A percentile compares a stretch with the other conserved stretches of the same genome.
phyloP scores from a whole-genome alignment of 768 basidiomycete genomes.

The Pluteus cervinus region DNA sequence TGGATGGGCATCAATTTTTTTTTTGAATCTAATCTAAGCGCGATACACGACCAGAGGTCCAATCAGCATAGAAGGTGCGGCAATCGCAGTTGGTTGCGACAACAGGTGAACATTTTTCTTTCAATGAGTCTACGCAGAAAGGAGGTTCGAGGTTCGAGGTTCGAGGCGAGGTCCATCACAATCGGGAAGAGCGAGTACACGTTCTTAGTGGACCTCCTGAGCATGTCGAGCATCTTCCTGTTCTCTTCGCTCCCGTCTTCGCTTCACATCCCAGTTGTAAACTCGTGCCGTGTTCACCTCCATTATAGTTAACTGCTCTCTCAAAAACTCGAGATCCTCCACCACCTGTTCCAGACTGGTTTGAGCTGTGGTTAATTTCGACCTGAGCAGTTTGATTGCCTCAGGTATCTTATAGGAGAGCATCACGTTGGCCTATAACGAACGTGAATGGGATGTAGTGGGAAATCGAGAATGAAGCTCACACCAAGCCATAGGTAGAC shows the following conservation, averaged over 20 bases:
- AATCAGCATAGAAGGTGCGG: too few species aligned
- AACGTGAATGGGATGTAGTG: background rate
- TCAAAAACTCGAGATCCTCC: conserved; percentile 88
- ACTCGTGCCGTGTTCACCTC: conserved; percentile 93
- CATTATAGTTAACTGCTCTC: conserved; percentile 96
- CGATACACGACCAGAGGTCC: too few species aligned
- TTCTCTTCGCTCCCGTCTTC: conserved; percentile 55
- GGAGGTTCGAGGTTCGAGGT: too few species aligned
- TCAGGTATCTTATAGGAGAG: conserved; percentile 82
- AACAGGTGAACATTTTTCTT: too few species aligned
- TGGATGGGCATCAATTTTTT: too few species aligned
- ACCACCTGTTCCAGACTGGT: conserved; percentile 57
- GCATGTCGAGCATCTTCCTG: conserved; percentile 33
- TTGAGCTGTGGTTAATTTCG: conserved; percentile 73
- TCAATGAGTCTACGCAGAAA: too few species aligned
- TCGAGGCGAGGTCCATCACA: too few species aligned
- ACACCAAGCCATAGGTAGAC: conserved; percentile 97
- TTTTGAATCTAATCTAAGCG: too few species aligned
- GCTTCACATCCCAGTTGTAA: conserved; percentile 94
- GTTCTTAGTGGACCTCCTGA: too few species aligned
- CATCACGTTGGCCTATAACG: conserved; percentile 89
- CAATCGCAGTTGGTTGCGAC: too few species aligned
- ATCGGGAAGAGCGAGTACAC: too few species aligned
- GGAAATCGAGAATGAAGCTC: conserved; percentile 22
- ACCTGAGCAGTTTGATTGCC: conserved; percentile 66